Evolutionary conservation across 192 early-diverging fungal species (phyloP).

Genomic region (Coemansia sp.): DNA sequence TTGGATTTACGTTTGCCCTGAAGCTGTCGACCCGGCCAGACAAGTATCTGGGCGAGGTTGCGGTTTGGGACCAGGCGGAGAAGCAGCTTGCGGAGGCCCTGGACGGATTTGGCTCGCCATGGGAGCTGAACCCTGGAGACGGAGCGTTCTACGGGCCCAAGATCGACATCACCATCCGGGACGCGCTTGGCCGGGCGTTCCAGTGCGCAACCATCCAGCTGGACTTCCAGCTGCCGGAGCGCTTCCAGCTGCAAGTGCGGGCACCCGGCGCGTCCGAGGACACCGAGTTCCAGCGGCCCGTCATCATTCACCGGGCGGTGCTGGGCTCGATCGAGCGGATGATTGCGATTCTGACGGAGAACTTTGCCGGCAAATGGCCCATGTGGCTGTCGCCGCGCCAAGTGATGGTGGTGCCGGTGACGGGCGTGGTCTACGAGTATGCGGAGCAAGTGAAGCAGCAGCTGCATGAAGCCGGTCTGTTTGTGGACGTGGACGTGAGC

Average conservation of each 20-base stretch:
- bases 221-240: conserved; percentile 96
- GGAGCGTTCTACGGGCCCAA: conserved; percentile 99
- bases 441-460: conserved; percentile 68
- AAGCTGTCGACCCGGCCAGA: conserved; percentile 96
- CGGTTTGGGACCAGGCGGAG: conserved; percentile 93
- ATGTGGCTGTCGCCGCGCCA: conserved; percentile 98
- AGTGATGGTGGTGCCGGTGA: conserved; percentile 86
- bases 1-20: conserved; percentile 90
- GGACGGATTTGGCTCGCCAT: conserved; percentile 72
- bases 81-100: conserved; percentile 72
- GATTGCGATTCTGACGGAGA: conserved; percentile 93
- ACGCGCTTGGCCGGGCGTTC: conserved; percentile 85
- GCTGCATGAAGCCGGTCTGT: conserved; percentile 72
- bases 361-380: conserved; percentile 96
- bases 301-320: conserved; percentile 98
- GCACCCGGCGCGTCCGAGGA: conserved; percentile 59
- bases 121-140: conserved; percentile 92
- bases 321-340: conserved; percentile 95
- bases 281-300: conserved; percentile 70
- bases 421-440: conserved; percentile 74
- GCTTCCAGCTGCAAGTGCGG: conserved; percentile 90
- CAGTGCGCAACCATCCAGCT: conserved; percentile 99
- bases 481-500: conserved; percentile 80
- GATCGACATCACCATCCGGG: conserved; percentile 95
- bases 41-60: conserved; percentile 86